These are phyloP conservation scores for Ailanthus altissimus DNA, from an alignment of 345 rosid species.

Conservation along the genomic window DNA sequence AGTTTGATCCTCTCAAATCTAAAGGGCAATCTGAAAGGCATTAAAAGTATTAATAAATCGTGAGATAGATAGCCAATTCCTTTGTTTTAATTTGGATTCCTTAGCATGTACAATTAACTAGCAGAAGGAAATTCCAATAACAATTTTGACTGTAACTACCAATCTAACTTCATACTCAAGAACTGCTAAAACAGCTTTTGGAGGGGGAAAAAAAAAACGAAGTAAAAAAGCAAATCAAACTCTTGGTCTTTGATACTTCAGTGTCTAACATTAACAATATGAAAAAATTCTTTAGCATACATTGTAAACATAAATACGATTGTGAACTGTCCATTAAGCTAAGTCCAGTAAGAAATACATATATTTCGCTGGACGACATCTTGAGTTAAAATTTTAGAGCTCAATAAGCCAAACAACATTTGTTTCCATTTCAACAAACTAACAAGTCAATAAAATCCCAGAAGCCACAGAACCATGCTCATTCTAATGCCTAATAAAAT, in stretches of 20 bases:
- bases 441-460: background rate
- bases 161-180: conserved; percentile 4
- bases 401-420: background rate
- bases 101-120: background rate
- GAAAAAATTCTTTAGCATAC: background rate
- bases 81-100: background rate
- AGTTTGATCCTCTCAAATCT: conserved; percentile 72
- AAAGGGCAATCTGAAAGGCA: conserved; percentile 75
- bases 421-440: background rate
- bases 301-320: background rate
- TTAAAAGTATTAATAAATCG: conserved; percentile 16
- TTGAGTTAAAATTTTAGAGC: background rate
- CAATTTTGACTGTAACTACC: background rate
- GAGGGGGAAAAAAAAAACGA: background rate
- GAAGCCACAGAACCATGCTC: background rate
- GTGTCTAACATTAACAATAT: background rate
- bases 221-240: background rate
- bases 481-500: conserved; percentile 1
- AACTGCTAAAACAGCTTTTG: background rate
- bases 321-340: conserved; percentile 13
- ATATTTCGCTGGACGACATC: background rate
- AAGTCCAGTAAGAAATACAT: background rate
- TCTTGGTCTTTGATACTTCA: background rate
- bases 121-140: conserved; percentile 3
- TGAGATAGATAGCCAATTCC: background rate